These are phyloP conservation scores for Fagus crenata DNA, from an alignment of 306 rosid species.

Conservation along the genomic window DNA sequence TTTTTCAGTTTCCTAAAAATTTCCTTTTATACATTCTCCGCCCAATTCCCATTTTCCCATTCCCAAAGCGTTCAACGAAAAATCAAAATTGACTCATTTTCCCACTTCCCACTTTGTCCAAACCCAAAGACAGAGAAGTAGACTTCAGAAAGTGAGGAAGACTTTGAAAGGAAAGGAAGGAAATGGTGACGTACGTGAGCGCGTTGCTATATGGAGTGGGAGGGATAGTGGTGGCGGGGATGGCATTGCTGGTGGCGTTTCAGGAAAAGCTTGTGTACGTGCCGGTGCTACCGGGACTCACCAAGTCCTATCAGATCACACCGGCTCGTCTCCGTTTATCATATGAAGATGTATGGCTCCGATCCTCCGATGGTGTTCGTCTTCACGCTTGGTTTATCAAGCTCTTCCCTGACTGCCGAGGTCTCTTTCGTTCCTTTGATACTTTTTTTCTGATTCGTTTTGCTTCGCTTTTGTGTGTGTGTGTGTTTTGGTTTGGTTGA, in stretches of 20 bases:
- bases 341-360: slow-evolving; percentile 89
- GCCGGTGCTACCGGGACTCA: slow-evolving; percentile 84
- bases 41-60: no score
- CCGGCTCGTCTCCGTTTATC: slow-evolving; percentile 82
- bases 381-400: slow-evolving; percentile 99
- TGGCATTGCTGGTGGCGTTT: slow-evolving; percentile 89
- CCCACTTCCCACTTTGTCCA: no score
- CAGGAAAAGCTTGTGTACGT: slow-evolving; percentile 94
- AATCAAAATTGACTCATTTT: no score
- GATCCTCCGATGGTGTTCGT: slow-evolving; percentile 84
- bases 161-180: background rate
- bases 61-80: no score
- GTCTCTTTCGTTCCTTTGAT: slow-evolving; percentile 37
- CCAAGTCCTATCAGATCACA: slow-evolving; percentile 74
- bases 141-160: background rate
- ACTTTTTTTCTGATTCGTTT: slow-evolving; percentile 15
- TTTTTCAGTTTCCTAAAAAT: no score
- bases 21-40: no score
- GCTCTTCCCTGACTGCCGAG: slow-evolving; percentile 83
- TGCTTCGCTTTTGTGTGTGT: background rate
- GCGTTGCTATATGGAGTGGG: slow-evolving; percentile 79
- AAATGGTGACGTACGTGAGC: slow-evolving; percentile 74
- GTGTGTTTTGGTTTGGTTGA: no score
- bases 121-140: no score
- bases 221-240: slow-evolving; percentile 79